Evolutionary conservation across 2,329 filamentous ascomycete species (phyloP).

Genomic region (Pseudogymnoascus sp.): DNA sequence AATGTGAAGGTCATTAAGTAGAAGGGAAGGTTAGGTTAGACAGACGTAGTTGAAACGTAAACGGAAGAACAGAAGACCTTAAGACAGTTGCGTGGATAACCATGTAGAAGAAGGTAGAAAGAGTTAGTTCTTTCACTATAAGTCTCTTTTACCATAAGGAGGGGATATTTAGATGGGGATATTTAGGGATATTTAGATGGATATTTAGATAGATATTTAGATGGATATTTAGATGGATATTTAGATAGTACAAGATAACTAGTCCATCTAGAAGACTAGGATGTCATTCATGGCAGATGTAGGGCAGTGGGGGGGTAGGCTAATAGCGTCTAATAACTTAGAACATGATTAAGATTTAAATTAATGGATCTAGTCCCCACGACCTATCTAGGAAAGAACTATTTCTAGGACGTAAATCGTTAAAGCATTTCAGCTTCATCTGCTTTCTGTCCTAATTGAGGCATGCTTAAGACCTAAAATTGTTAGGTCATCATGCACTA

Average conservation of each 20-base stretch:
- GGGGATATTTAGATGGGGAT: not conserved
- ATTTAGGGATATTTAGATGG: not conserved
- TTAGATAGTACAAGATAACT: not conserved
- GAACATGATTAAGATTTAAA: not conserved
- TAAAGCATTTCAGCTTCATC: not conserved
- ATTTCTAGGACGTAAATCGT: not conserved
- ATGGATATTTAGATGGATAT: not conserved
- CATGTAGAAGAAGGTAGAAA: not conserved
- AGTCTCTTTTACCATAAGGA: not conserved
- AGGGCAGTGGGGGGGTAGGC: too few species aligned
- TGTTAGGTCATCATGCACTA: not conserved
- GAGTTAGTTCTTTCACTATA: not conserved
- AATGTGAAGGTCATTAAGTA: too few species aligned
- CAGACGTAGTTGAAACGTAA: not conserved
- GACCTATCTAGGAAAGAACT: not conserved
- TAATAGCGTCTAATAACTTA: not conserved
- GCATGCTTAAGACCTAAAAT: not conserved
- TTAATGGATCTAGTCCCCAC: not conserved
- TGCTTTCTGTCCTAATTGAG: not conserved
- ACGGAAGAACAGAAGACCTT: not conserved
- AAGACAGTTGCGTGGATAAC: not conserved
- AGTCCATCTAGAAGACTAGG: not conserved
- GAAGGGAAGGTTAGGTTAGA: too few species aligned
- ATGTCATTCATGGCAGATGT: not conserved
- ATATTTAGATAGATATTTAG: not conserved